Percentiles rank a stretch among this genome's conserved stretches.
Evolutionary conservation across 441 rosid genomes (phyloP).

Genomic region (Populus tomentosa): DNA sequence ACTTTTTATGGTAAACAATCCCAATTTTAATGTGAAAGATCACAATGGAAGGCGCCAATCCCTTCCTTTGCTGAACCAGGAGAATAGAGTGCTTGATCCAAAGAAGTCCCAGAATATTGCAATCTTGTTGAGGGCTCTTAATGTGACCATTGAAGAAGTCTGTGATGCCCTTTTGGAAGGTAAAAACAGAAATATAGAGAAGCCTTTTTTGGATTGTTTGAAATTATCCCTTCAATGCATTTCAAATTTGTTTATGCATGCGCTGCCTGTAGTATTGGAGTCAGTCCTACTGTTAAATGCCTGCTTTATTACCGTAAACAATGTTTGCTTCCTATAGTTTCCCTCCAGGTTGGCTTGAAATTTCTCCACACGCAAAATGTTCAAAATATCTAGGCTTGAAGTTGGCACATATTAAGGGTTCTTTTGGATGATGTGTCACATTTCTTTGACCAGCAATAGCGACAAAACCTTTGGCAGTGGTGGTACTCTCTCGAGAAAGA

Average conservation of each 20-base stretch:
- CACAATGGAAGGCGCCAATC: slow-evolving; percentile 19
- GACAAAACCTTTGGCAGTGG: too few species aligned
- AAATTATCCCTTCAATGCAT: neutral
- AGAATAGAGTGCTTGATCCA: slow-evolving; percentile 72
- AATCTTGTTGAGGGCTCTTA: slow-evolving; percentile 79
- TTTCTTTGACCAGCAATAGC: too few species aligned
- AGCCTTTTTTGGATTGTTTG: neutral
- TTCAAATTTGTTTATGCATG: neutral
- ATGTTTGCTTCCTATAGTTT: too few species aligned
- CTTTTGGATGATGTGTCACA: too few species aligned
- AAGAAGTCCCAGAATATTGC: slow-evolving; percentile 88
- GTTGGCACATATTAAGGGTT: too few species aligned
- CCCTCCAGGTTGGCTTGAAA: too few species aligned
- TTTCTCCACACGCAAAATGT: too few species aligned
- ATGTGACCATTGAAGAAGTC: slow-evolving; percentile 82
- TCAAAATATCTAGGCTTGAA: too few species aligned
- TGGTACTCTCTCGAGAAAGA: too few species aligned
- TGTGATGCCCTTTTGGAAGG: slow-evolving; percentile 87
- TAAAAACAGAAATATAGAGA: slow-evolving; percentile 9
- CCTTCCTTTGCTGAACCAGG: slow-evolving; percentile 35
- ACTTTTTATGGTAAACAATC: slow-evolving; percentile 56
- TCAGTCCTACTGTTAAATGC: too few species aligned
- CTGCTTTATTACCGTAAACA: too few species aligned
- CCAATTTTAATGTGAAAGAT: slow-evolving; percentile 39
- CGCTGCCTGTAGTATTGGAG: neutral